Percentiles rank a stretch among this genome's conserved stretches.
These are phyloP conservation scores for Catunica adiposa DNA, from an alignment of 2,329 filamentous ascomycete species.

Conservation along the genomic window DNA sequence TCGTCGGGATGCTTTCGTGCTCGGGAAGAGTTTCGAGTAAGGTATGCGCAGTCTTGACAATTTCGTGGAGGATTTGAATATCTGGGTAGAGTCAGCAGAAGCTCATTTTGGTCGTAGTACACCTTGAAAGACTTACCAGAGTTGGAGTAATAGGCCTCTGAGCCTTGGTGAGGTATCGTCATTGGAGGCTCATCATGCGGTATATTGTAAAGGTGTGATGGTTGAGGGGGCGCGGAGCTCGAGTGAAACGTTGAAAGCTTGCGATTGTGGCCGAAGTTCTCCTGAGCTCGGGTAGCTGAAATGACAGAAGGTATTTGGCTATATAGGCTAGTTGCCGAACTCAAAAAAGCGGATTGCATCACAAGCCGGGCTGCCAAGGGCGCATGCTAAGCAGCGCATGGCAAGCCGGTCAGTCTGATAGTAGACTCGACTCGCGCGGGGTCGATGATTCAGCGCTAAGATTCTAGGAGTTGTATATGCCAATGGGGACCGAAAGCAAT, in stretches of 20 bases:
- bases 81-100: slow-evolving; percentile 32
- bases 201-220: not conserved
- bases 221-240: no score
- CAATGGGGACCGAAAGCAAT: no score
- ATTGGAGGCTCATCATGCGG: slow-evolving; percentile 11
- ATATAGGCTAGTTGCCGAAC: slow-evolving; percentile 8
- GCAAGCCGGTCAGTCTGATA: not conserved
- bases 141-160: slow-evolving; percentile 39
- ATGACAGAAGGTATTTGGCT: no score
- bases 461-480: no score
- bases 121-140: slow-evolving; percentile 29
- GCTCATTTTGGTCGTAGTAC: not conserved
- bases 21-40: slow-evolving; percentile 41
- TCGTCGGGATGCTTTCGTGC: slow-evolving; percentile 50
- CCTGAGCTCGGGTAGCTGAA: not conserved
- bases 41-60: slow-evolving; percentile 55
- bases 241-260: not conserved
- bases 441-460: not conserved
- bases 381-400: slow-evolving; percentile 15
- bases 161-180: slow-evolving; percentile 16
- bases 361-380: slow-evolving; percentile 12
- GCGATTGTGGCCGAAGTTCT: no score
- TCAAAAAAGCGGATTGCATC: slow-evolving; percentile 14
- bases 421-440: not conserved
- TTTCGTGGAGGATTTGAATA: slow-evolving; percentile 60